Evolutionary conservation across 2,329 filamentous ascomycete genomes (phyloP), one percentile per base, ranked within the genome.

Genomic region (Alternaria tenuissima): DNA sequence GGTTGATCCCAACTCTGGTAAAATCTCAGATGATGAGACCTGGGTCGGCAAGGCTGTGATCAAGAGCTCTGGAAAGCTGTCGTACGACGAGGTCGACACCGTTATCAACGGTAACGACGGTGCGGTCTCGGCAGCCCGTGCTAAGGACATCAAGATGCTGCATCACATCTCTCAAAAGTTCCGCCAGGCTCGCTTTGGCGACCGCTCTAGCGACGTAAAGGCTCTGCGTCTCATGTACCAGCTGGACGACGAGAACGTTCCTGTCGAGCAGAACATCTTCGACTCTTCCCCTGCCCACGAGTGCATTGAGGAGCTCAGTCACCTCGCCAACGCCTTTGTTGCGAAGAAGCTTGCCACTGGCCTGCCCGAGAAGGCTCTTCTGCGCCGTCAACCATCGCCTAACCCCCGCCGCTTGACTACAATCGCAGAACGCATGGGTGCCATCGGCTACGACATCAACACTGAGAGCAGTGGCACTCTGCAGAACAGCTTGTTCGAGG

Each of bases 241-340:
- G 81, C 86, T 98, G 41, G 95, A 99, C 70, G 95, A 99, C 70
- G 95, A 99, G 84, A 98, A 98, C 78, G 93, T 97, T 54, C 95
- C 94, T 3, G 94, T 98, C 41, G 93, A 97, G 81, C 88, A 93
- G 77, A 99, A 98, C 81, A 91, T 99, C 66, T 99, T 98, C 74
- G 90, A 97, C 78, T 94, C 92, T 30, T 93, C 92, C 12, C 85
- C 90, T 9, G 92, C 94, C 3, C 93, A 96, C 65, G 94, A 98
- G 81, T 87, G 98, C 64, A 92, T 97, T 44, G 95, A 99, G 79
- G 95, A 99, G 82, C 84, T 99, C 54, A 90, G 93, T 81, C 91
- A 97, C 84, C 96, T 96, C 83, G 91, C 92, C 59, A 98, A 99
- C 77, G 86, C 88, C 48, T 91, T 92, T 75, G 91, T 99, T 63